Conservation (phyloP, 129 eudicot species). For the Scalesia atractyloides region DNA sequence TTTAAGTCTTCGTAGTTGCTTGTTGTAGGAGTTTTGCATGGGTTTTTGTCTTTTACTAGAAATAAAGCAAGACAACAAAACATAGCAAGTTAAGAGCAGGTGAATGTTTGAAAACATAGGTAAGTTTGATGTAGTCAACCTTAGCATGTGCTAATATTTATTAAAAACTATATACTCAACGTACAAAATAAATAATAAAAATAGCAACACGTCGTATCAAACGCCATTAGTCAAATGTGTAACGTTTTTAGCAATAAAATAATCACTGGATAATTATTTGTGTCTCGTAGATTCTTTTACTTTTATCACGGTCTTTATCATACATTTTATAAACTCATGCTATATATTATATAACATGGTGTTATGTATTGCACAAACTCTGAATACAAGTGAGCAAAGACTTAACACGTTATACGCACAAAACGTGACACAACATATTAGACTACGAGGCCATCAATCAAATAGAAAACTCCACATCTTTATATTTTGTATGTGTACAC, state of each 20-base stretch:
- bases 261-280: no score
- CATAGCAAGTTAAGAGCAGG: slow-evolving; percentile 31
- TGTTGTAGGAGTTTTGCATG: slow-evolving; percentile 24
- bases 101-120: slow-evolving; percentile 40
- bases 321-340: background rate
- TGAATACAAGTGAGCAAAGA: no score
- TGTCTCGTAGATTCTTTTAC: no score
- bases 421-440: no score
- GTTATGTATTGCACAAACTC: no score
- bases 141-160: slow-evolving; percentile 46
- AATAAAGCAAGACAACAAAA: slow-evolving; percentile 21
- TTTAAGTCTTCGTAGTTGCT: background rate
- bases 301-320: no score
- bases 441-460: no score
- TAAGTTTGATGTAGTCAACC: slow-evolving; percentile 55
- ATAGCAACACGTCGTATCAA: background rate
- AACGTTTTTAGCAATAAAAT: background rate
- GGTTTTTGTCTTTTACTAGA: slow-evolving; percentile 12
- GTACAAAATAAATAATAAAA: background rate
- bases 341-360: no score
- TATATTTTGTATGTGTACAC: no score
- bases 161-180: background rate
- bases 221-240: background rate
- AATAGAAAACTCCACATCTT: no score
- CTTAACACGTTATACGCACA: no score